These are phyloP conservation scores for Neoboletus subvelutipes DNA, from an alignment of 768 basidiomycete genomes.

Conservation along the genomic window DNA sequence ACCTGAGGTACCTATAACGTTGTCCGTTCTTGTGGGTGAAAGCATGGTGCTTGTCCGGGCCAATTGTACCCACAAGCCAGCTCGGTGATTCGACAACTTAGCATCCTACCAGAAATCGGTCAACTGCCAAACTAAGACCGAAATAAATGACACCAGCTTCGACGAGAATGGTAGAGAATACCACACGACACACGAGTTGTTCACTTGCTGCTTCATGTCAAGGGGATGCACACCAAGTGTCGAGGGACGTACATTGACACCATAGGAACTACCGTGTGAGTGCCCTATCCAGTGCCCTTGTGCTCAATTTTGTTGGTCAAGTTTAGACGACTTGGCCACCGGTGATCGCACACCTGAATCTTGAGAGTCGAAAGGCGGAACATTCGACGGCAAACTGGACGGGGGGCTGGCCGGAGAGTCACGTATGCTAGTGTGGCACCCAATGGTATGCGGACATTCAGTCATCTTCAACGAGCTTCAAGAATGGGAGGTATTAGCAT, in stretches of 20 bases:
- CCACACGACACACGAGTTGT: neutral
- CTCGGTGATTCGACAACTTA: neutral
- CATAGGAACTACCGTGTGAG: conserved; percentile 5
- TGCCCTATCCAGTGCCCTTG: neutral
- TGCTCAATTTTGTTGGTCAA: neutral
- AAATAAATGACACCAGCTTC: neutral
- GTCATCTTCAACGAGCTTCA: neutral
- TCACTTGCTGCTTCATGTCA: neutral
- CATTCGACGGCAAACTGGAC: neutral
- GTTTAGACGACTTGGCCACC: neutral
- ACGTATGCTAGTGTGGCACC: neutral
- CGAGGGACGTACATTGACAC: neutral
- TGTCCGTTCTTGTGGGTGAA: neutral
- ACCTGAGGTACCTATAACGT: neutral
- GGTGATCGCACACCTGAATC: neutral
- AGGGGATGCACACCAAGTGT: neutral
- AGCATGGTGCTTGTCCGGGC: neutral
- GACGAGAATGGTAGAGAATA: neutral
- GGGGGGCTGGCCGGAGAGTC: no score
- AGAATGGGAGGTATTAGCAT: neutral
- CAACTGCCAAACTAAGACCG: neutral
- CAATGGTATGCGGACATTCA: neutral
- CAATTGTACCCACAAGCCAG: neutral
- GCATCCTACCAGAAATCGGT: neutral
- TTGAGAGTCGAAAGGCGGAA: neutral